These are phyloP conservation scores for Cucumis cinereus DNA, from an alignment of 306 rosid species.

Conservation along the genomic window DNA sequence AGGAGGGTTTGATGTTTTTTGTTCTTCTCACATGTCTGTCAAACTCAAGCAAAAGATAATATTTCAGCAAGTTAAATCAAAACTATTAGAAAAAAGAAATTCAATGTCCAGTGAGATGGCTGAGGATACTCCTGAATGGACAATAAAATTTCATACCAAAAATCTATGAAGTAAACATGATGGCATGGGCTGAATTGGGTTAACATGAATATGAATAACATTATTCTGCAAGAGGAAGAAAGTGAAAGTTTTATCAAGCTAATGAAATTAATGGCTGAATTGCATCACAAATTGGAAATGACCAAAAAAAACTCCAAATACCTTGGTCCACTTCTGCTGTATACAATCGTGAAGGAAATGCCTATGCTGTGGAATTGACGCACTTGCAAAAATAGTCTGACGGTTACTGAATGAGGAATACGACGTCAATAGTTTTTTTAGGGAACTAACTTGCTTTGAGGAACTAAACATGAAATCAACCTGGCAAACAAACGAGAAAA, in stretches of 20 bases:
- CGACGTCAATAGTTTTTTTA: conserved; percentile 73
- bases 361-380: conserved; percentile 88
- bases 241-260: background rate
- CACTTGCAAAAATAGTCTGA: conserved; percentile 91
- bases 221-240: conserved; percentile 30
- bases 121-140: background rate
- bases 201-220: conserved; percentile 73
- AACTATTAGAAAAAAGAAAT: background rate
- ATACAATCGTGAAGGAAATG: conserved; percentile 68
- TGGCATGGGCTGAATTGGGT: conserved; percentile 77
- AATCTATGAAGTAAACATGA: conserved; percentile 62
- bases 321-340: conserved; percentile 99
- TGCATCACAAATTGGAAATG: background rate
- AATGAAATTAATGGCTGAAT: background rate
- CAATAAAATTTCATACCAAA: conserved; percentile 33
- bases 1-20: conserved; percentile 50
- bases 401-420: conserved; percentile 58
- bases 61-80: background rate
- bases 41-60: conserved; percentile 19
- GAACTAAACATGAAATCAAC: conserved; percentile 91
- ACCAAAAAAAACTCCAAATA: conserved; percentile 15
- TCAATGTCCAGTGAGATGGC: background rate
- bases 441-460: conserved; percentile 71
- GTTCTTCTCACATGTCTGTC: conserved; percentile 42
- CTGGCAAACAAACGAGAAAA: conserved; percentile 24